These are phyloP conservation scores for Pelagomonas calceolata DNA, from an alignment of 108 stramenopile species.

Conservation along the genomic window DNA sequence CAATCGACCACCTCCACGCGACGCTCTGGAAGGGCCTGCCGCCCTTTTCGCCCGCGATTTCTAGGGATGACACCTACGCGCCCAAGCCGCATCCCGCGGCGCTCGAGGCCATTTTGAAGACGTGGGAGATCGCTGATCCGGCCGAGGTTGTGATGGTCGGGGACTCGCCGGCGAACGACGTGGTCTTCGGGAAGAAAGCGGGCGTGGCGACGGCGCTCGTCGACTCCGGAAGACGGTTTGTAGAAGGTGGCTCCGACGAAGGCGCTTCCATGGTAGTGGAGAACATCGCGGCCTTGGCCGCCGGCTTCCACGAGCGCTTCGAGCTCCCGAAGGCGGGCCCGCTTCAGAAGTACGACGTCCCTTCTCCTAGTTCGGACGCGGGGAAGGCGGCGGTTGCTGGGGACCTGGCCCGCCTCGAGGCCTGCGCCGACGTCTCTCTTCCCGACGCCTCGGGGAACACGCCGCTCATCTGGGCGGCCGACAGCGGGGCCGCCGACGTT, in stretches of 20 bases:
- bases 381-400: no score
- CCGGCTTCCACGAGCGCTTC: conserved; percentile 16
- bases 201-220: conserved; percentile 28
- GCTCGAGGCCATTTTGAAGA: conserved; percentile 19
- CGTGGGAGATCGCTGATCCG: conserved; percentile 19
- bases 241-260: neutral
- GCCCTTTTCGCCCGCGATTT: conserved; percentile 16
- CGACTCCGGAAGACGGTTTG: neutral
- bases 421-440: no score
- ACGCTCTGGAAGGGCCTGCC: neutral
- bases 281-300: conserved; percentile 12
- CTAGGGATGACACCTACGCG: conserved; percentile 26
- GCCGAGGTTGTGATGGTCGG: conserved; percentile 33
- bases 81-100: conserved; percentile 40
- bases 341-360: neutral
- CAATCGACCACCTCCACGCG: conserved; percentile 12
- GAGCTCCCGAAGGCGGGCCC: conserved; percentile 5
- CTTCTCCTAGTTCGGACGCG: neutral
- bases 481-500: conserved; percentile 20
- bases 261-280: neutral
- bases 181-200: conserved; percentile 36
- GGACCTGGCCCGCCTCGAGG: no score
- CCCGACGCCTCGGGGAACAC: conserved; percentile 20
- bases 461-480: conserved; percentile 44
- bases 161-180: conserved; percentile 31